Evolutionary conservation across 108 stramenopile genomes (phyloP).

Genomic region (Stephanodiscus minutulus): DNA sequence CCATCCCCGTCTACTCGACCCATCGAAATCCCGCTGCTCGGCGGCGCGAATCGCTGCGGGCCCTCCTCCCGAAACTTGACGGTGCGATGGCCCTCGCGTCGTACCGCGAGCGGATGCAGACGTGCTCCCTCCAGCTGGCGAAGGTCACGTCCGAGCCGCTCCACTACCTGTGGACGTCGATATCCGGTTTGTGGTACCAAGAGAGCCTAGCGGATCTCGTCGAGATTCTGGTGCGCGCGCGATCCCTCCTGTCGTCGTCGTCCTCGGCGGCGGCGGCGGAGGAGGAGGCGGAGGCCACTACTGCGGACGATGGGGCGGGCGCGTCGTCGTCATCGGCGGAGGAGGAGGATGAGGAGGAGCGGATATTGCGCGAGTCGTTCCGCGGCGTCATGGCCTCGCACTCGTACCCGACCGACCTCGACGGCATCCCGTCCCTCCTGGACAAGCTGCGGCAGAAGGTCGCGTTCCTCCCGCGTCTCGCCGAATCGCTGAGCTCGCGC

Average conservation of each 20-base stretch:
- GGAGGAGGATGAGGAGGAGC: background rate
- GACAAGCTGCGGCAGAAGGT: slow-evolving; percentile 36
- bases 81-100: slow-evolving; percentile 11
- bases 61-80: slow-evolving; percentile 21
- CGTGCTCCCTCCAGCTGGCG: slow-evolving; percentile 16
- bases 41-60: background rate
- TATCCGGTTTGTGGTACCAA: slow-evolving; percentile 37
- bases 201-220: slow-evolving; percentile 20
- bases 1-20: too few species aligned
- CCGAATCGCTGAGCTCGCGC: slow-evolving; percentile 64
- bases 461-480: slow-evolving; percentile 68
- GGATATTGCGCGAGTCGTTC: background rate
- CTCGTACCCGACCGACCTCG: background rate
- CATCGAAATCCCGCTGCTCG: background rate
- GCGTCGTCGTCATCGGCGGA: background rate
- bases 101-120: slow-evolving; percentile 42
- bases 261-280: background rate
- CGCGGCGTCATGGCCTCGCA: background rate
- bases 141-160: slow-evolving; percentile 20
- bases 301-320: too few species aligned
- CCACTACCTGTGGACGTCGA: slow-evolving; percentile 36
- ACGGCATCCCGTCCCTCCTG: slow-evolving; percentile 18
- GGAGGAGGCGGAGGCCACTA: background rate
- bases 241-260: background rate
- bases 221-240: slow-evolving; percentile 9